phyloP scores from a whole-genome alignment of 176 grass and related monocot genomes.

The Oryza meridionalis region DNA sequence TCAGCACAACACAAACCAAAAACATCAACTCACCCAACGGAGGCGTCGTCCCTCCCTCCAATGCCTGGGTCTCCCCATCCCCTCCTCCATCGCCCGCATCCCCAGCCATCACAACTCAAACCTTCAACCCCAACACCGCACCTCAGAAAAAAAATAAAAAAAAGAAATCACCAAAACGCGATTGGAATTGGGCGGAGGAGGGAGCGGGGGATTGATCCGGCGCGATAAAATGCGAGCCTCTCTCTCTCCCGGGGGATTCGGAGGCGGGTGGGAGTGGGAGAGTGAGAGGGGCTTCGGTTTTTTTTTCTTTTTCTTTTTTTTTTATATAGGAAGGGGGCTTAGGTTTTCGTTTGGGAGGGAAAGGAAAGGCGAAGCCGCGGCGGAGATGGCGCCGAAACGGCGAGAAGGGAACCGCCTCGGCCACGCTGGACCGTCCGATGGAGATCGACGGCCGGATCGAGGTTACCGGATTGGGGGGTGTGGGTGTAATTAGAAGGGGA shows the following conservation, averaged over 20 bases:
- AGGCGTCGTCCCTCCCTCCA: constrained; percentile 31
- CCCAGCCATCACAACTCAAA: constrained; percentile 28
- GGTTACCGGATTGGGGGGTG: not conserved
- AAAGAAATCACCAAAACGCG: not conserved
- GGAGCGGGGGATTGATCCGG: not conserved
- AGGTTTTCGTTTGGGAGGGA: not conserved
- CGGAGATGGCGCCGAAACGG: not conserved
- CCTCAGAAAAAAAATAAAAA: not conserved
- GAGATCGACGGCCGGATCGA: not conserved
- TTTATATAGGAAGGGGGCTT: not conserved
- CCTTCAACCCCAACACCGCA: not conserved
- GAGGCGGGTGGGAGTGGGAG: not conserved
- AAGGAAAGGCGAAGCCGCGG: not conserved
- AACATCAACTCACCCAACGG: constrained; percentile 34
- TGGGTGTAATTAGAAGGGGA: not conserved
- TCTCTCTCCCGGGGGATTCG: not conserved
- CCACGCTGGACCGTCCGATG: not conserved
- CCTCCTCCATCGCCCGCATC: not conserved
- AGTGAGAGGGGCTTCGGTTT: not conserved
- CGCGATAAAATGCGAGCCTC: constrained; percentile 26
- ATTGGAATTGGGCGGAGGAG: not conserved
- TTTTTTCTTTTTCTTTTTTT: not conserved
- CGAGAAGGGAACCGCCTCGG: not conserved
- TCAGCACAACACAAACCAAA: not conserved
- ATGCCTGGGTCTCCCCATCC: constrained; percentile 16